Conservation (phyloP, 1,284 basidiomycete species). For the Ganoderma meredithae region DNA sequence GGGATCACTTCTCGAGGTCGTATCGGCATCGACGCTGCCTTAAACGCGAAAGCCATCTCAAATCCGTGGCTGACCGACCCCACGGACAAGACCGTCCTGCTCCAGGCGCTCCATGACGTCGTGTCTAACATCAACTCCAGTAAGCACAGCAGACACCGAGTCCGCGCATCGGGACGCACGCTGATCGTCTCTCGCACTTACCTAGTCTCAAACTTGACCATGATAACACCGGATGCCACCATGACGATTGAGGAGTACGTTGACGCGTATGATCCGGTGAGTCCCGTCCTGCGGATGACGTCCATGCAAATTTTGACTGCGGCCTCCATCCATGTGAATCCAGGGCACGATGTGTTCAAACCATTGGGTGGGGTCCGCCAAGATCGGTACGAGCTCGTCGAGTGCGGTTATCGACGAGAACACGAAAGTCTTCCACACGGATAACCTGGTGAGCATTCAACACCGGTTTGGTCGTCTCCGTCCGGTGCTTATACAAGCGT, state of each 20-base stretch:
- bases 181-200: conserved; percentile 43
- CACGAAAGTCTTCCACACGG: conserved; percentile 62
- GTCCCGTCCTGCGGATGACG: conserved; percentile 14
- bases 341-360: conserved; percentile 55
- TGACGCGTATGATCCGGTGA: conserved; percentile 54
- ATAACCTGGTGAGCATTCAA: conserved; percentile 55
- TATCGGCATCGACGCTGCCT: conserved; percentile 61
- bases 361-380: conserved; percentile 65
- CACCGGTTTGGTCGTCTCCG: conserved; percentile 7
- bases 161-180: background rate
- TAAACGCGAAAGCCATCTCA: conserved; percentile 56
- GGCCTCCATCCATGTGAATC: background rate
- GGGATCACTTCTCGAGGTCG: conserved; percentile 70
- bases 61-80: conserved; percentile 68
- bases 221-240: conserved; percentile 67
- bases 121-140: conserved; percentile 49
- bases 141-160: conserved; percentile 33
- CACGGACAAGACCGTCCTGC: conserved; percentile 57
- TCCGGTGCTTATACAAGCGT: conserved; percentile 24
- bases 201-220: conserved; percentile 47
- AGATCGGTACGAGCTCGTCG: conserved; percentile 49
- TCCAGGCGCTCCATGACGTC: conserved; percentile 58
- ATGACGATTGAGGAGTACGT: conserved; percentile 61
- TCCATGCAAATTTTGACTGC: background rate
- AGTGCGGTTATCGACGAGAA: conserved; percentile 62